Evolutionary conservation across 352 stramenopile species (phyloP), one percentile per base, ranked within the genome.

Genomic region (Elongisporangium undulatum): DNA sequence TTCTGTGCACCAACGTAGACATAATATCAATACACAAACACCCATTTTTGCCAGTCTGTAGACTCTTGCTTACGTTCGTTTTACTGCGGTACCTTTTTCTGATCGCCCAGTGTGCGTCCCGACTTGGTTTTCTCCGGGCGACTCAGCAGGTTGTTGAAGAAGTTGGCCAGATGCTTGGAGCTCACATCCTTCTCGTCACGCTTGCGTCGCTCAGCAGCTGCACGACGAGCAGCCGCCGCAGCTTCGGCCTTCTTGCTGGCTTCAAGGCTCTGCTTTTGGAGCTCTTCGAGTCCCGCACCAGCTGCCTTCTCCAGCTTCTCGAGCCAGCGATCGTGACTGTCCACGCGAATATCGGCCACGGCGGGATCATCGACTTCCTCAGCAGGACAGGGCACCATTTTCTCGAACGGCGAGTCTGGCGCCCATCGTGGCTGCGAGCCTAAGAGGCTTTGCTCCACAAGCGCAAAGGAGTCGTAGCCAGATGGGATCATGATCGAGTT

Each of bases 111-210:
- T n/a, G 67, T 72, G 9, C 83, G 72, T 58, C 76, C 77, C n/a
- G 80, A 89, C 61, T 84, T 89, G 22, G 84, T 78, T 59, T 94
- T 94, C 51, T 94, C 85, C 5, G 85, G 85, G 22, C 83, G 81
- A 65, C 85, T 94, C 7, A 94, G 69, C 55, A 94, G 55, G 55
- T 94, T 93, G 67, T 94, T 94, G 62, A 94, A 94, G 64, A 94
- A 94, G 61, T 92, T 94, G 26, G 86, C 78, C 61, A 94, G 56
- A 59, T 94, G 85, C 19, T 89, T 94, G 26, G 85, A 91, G 68
- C 75, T 93, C 53, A 94, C 83, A 53, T 93, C 83, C 69, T 89
- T 90, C 53, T 92, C 81, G 56, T 93, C 81, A 19, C 79, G 74
- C 61, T 92, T 94, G 49, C 83, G 73, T 13, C 81, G 79, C 67